Percentiles rank a stretch among this genome's conserved stretches.
Conservation (phyloP, 768 basidiomycete genomes). For the Auriscalpium orientale region DNA sequence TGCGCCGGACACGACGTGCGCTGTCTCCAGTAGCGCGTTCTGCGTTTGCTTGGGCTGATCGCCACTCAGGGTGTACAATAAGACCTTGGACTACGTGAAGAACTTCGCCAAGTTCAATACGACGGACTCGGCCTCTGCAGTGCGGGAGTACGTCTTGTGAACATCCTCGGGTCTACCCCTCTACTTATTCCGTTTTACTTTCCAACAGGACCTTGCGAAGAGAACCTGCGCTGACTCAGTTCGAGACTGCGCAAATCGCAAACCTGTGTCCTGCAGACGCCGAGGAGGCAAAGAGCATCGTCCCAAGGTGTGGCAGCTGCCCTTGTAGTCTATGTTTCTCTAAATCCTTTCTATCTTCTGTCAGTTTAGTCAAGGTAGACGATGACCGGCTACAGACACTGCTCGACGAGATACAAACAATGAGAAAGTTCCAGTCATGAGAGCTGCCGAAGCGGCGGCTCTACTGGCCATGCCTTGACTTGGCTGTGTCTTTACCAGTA, state of each 20-base stretch:
- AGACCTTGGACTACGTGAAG: slow-evolving; percentile 87
- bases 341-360: not conserved
- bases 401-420: slow-evolving; percentile 82
- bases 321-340: not conserved
- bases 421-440: slow-evolving; percentile 82
- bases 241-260: slow-evolving; percentile 89
- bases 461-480: too few species aligned
- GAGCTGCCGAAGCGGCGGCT: not conserved
- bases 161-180: not conserved
- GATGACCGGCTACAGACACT: slow-evolving; percentile 79
- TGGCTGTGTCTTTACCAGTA: too few species aligned
- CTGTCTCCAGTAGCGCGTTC: slow-evolving; percentile 23
- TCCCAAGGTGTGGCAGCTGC: slow-evolving; percentile 59
- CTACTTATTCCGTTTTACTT: not conserved
- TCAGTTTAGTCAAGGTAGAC: slow-evolving; percentile 78
- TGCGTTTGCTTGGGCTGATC: not conserved
- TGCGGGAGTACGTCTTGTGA: slow-evolving; percentile 38
- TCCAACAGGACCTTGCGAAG: slow-evolving; percentile 60
- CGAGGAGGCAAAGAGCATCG: slow-evolving; percentile 86
- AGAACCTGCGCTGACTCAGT: slow-evolving; percentile 76
- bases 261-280: slow-evolving; percentile 83
- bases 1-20: slow-evolving; percentile 80
- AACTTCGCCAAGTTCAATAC: slow-evolving; percentile 88
- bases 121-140: slow-evolving; percentile 74
- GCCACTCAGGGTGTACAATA: slow-evolving; percentile 73